Evolutionary conservation across 177 flowering plant species (phyloP).

Genomic region (Telopea speciosissima): DNA sequence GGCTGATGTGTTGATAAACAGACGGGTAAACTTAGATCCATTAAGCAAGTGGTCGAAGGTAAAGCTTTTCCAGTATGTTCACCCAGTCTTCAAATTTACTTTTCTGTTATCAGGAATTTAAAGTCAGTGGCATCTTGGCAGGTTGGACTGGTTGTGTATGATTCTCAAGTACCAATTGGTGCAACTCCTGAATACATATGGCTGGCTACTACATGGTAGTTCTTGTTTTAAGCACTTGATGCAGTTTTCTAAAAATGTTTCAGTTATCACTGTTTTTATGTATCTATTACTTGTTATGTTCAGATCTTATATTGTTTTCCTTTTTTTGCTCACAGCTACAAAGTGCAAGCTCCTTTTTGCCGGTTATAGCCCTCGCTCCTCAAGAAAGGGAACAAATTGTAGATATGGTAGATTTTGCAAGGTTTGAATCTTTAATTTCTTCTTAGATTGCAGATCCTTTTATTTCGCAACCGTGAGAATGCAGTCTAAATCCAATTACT

Average conservation of each 20-base stretch:
- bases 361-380: slow-evolving; percentile 98
- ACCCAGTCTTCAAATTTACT: background rate
- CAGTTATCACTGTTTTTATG: background rate
- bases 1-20: slow-evolving; percentile 82
- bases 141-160: slow-evolving; percentile 97
- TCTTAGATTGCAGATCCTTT: no score
- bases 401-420: slow-evolving; percentile 55
- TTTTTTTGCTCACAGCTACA: slow-evolving; percentile 54
- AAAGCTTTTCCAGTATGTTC: slow-evolving; percentile 13
- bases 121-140: slow-evolving; percentile 22
- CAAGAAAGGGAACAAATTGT: slow-evolving; percentile 84
- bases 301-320: background rate
- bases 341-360: slow-evolving; percentile 93
- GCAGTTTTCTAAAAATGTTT: no score
- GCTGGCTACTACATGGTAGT: slow-evolving; percentile 93
- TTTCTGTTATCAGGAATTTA: background rate
- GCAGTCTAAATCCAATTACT: no score
- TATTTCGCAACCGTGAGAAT: no score
- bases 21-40: slow-evolving; percentile 90
- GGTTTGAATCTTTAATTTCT: no score
- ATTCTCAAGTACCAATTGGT: slow-evolving; percentile 96
- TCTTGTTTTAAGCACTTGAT: slow-evolving; percentile 5
- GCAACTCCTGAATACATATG: slow-evolving; percentile 99
- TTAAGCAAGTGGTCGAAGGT: slow-evolving; percentile 98
- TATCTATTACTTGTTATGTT: slow-evolving; percentile 1